Evolutionary conservation across 2,329 filamentous ascomycete species (phyloP), one percentile per base, ranked within the genome.

Genomic region (Pseudogymnoascus sp.): DNA sequence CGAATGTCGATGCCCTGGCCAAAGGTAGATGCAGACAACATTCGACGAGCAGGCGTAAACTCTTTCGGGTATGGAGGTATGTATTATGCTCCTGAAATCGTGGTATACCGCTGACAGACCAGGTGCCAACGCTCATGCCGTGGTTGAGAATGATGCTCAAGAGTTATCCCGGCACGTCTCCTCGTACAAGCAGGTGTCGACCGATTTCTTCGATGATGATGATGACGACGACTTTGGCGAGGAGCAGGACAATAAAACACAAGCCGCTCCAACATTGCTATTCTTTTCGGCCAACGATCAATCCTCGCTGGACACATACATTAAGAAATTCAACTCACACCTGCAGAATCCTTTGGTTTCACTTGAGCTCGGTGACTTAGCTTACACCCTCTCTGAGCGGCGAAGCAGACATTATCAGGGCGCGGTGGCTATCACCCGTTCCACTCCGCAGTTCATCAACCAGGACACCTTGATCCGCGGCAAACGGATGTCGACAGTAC

Each of bases 51-150:
- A 7, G 66, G 65, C 23, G 55, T 69, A 12, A 69, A 68, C 28
- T 63, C 31, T 9, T 68, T 80, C 49, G 78, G 78, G 0, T 79
- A 77, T 31, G 78, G 78, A 5, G 78, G 78, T 37, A 62, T 63
- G 5, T 28, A 61, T 16, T 40, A 40, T 18, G 62, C 63, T 28
- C 41, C 33, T 11, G 23, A 49, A 4, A 28, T 62, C 3, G 65
- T 63, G n/a, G 16, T 21, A 16, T 68, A 65, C 58, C 43, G 65
- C 11, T 65, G 67, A 59, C 61, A 62, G 28, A 23, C 11, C 25
- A 38, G 35, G 35, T 38, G 35, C 35, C 35, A 38, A 38, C 35
- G 35, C 35, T 38, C 35, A 38, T 38, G 35, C 35, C 35, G 35
- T 38, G 35, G 35, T 38, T 38, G 35, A 38, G 35, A 38, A 38